Base-by-base conservation (phyloP, 495 filamentous ascomycete genomes). In the Aspergillus hancockii region DNA sequence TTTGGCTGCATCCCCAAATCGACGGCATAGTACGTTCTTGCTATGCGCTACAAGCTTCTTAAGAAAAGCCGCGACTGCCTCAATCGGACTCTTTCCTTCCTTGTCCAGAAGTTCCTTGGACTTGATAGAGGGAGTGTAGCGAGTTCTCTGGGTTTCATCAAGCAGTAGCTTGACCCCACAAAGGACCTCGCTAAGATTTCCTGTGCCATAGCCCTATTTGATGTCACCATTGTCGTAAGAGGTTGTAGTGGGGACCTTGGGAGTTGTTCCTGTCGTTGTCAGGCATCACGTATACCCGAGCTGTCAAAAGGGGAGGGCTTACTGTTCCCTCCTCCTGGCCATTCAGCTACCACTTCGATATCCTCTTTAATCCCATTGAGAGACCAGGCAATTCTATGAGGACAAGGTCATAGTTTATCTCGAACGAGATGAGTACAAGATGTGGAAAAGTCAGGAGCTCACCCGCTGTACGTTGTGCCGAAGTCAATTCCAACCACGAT, bases 241-340 rank as follows among this genome's bases (percentile, higher is more conserved):
- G 10, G 83, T 71, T 23, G 77, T 64, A 0, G 75, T 83, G 13
- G 79, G 81, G 3, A 79, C 79, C 61, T 85, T 83, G 45, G 75
- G 71, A 18, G 66, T 74, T 31, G 70, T 76, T 12, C 12, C 70
- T 71, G 54, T 8, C 12, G 18, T 4, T 23, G 18, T 40, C n/a
- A 30, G 19, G 10, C 23, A 21, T 23, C 21, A 28, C n/a, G 1
- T 23, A 40, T 1, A 25, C 25, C 13, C 13, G 10, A 1, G 32
- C 32, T 36, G 32, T 13, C 32, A n/a, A n/a, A 2, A 21, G 1
- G 32, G 61, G 1, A 28, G 61, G 32, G 63, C 66, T 54, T 43
- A 66, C 70, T 62, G 58, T 70, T 66, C 36, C 51, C 63, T 18
- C 47, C 59, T 14, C 43, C 68, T 7, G 72, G 75, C 78, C 73